phyloP scores from a whole-genome alignment of 2,329 filamentous ascomycete genomes.

The Colletotrichum sp. region DNA sequence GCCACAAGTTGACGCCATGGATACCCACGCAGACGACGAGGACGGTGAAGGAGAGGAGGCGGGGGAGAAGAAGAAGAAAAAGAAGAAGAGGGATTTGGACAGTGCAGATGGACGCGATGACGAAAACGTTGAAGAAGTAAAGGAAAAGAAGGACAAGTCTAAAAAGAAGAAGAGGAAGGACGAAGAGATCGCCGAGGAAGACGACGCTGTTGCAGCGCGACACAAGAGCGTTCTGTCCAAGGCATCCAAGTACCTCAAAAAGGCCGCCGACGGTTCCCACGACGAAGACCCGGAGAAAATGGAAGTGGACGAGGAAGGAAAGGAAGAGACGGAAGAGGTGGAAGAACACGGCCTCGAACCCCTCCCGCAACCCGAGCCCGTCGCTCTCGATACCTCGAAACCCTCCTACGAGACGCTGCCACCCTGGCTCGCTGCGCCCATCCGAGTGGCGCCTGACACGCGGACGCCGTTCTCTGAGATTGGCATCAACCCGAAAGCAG shows the following conservation, averaged over 20 bases:
- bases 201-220: constrained; percentile 35
- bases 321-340: constrained; percentile 31
- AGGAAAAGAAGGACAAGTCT: constrained; percentile 27
- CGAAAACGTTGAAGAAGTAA: background rate
- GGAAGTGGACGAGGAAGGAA: constrained; percentile 28
- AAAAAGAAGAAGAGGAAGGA: constrained; percentile 23
- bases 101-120: background rate
- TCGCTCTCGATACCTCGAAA: constrained; percentile 59
- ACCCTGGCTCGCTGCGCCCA: constrained; percentile 78
- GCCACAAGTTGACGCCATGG: background rate
- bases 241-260: constrained; percentile 59
- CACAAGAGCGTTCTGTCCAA: constrained; percentile 61
- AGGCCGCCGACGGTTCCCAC: constrained; percentile 45
- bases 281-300: constrained; percentile 34
- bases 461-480: constrained; percentile 67
- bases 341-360: constrained; percentile 78
- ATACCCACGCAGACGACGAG: background rate
- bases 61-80: constrained; percentile 19
- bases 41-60: background rate
- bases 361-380: constrained; percentile 77
- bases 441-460: constrained; percentile 68
- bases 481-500: constrained; percentile 64
- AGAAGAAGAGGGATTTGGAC: constrained; percentile 20
- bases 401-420: constrained; percentile 82
- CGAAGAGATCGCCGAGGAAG: constrained; percentile 23